phyloP scores from a whole-genome alignment of 495 filamentous ascomycete genomes.

The Penicillium arizonense region DNA sequence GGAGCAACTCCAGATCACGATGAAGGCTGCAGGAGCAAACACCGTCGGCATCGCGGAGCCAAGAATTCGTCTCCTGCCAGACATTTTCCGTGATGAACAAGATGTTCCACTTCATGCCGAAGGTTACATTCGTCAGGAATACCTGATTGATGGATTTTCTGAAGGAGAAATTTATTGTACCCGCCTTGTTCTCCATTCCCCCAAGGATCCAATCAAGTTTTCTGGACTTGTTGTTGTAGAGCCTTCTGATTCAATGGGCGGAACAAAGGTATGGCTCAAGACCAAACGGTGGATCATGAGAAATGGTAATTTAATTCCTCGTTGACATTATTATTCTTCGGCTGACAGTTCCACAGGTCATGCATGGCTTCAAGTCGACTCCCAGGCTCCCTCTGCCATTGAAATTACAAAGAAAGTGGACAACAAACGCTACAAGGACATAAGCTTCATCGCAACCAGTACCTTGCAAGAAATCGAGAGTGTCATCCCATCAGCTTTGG shows the following conservation, averaged over 20 bases:
- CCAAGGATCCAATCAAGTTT: background rate
- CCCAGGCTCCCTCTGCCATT: slow-evolving; percentile 8
- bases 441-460: slow-evolving; percentile 2
- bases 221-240: slow-evolving; percentile 11
- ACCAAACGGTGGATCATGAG: slow-evolving; percentile 13
- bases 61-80: slow-evolving; percentile 1
- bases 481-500: background rate
- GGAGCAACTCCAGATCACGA: background rate
- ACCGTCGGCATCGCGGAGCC: background rate
- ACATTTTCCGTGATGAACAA: slow-evolving; percentile 7
- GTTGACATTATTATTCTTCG: background rate
- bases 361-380: slow-evolving; percentile 11
- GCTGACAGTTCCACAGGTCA: slow-evolving; percentile 4
- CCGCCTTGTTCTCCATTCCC: slow-evolving; percentile 9
- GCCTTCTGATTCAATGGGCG: slow-evolving; percentile 9
- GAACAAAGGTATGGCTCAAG: slow-evolving; percentile 8
- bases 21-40: background rate
- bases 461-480: background rate
- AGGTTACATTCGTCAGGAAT: background rate
- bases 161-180: slow-evolving; percentile 4
- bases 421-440: slow-evolving; percentile 4
- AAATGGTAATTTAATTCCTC: slow-evolving; percentile 1
- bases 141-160: slow-evolving; percentile 6
- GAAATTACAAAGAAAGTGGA: slow-evolving; percentile 5
- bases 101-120: slow-evolving; percentile 6